Evolutionary conservation across 495 filamentous ascomycete genomes (phyloP), one percentile per base, ranked within the genome.

Genomic region (Aspergillus nidulans): DNA sequence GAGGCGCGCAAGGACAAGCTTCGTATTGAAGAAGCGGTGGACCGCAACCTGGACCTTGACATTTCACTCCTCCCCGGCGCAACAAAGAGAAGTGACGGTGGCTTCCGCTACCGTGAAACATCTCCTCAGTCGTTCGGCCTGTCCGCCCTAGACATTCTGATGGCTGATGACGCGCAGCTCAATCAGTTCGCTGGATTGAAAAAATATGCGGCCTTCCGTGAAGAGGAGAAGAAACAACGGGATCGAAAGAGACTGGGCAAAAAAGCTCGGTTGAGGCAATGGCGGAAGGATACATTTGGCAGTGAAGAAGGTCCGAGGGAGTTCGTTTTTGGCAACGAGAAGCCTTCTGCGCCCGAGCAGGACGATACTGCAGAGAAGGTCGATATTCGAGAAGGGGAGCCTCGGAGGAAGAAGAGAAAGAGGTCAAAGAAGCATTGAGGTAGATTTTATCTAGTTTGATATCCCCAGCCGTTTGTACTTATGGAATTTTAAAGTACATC

Each of bases 121-220:
- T 95, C 90, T 1, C 92, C 94, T 5, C 85, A 83, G 25, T 83
- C 88, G 26, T 97, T 95, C 71, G 94, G 94, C 44, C 78, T 98
- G 48, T 92, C 88, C 2, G 80, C 92, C 2, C 81, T 84, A 43
- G 94, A 98, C 69, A 97, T 98, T 56, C 81, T 98, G 10, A 87
- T 96, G 73, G 94, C 94, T 8, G 84, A 83, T 24, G 94, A 98
- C 70, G 74, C 81, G 6, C 87, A 89, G 52, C 82, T 98, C 50
- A 97, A 98, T 71, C 76, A 89, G 60, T 97, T 87, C 59, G 92
- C 86, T 13, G 94, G 94, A 9, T 75, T 98, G 60, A 98, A 97
- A 81, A 96, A 96, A 71, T 79, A 96, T 55, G 92, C 92, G 10
- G 72, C 88, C 20, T 98, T 94, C 75, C 80, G 94, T 49, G 91